A percentile compares a stretch with the other conserved stretches of the same genome.
These are phyloP conservation scores for Pseudocercospora musae DNA, from an alignment of 2,329 filamentous ascomycete species.

Conservation along the genomic window DNA sequence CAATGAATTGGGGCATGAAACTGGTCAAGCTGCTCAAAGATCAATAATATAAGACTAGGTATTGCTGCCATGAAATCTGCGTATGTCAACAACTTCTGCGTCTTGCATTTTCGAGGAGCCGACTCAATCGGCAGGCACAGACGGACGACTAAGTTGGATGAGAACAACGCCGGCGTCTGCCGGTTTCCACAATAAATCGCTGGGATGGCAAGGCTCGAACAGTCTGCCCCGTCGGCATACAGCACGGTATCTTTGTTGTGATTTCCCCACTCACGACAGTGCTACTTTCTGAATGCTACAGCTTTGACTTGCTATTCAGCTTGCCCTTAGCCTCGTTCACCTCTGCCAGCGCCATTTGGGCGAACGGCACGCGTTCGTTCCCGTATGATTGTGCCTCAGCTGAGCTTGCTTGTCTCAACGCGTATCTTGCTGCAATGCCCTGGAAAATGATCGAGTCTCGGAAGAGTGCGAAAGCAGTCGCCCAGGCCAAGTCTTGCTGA, in stretches of 20 bases:
- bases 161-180: not conserved
- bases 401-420: slow-evolving; percentile 82
- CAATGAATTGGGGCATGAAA: no score
- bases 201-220: slow-evolving; percentile 3
- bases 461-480: slow-evolving; percentile 60
- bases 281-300: slow-evolving; percentile 18
- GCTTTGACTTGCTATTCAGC: slow-evolving; percentile 29
- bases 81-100: no score
- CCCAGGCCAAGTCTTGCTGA: slow-evolving; percentile 57
- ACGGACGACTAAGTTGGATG: no score
- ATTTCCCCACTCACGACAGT: not conserved
- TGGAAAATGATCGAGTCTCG: slow-evolving; percentile 66
- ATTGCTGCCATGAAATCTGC: no score
- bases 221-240: not conserved
- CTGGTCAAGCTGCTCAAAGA: no score
- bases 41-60: no score
- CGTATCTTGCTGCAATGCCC: slow-evolving; percentile 86
- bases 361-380: slow-evolving; percentile 65
- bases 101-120: no score
- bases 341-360: slow-evolving; percentile 72
- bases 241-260: not conserved
- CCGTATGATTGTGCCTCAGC: slow-evolving; percentile 72
- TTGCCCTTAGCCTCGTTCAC: slow-evolving; percentile 49
- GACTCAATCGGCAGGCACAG: no score
- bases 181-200: slow-evolving; percentile 1